Percentiles rank a stretch among this genome's conserved stretches.
phyloP scores from a whole-genome alignment of 352 stramenopile species.

The Elongisporangium undulatum region DNA sequence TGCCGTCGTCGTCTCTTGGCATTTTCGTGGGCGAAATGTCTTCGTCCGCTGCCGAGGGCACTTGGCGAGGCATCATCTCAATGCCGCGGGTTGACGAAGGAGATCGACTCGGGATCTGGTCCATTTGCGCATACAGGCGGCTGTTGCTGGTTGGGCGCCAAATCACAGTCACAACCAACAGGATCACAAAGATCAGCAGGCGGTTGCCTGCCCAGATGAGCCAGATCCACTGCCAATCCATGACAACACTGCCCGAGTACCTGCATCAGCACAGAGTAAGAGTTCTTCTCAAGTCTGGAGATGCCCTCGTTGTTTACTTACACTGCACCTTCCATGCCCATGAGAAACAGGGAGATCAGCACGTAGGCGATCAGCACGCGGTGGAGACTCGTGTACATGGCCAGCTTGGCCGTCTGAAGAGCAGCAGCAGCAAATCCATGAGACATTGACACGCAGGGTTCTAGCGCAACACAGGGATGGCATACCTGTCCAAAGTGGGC shows the following conservation, averaged over 20 bases:
- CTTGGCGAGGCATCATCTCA: conserved; percentile 45
- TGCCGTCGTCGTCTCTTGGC: background rate
- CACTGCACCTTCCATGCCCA: conserved; percentile 69
- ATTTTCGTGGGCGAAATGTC: conserved; percentile 5
- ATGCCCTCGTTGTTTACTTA: conserved; percentile 32
- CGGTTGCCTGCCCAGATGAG: conserved; percentile 74
- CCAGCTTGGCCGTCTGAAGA: conserved; percentile 58
- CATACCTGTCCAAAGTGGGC: conserved; percentile 66
- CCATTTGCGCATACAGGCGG: conserved; percentile 68
- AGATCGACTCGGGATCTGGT: conserved; percentile 67
- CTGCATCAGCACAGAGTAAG: conserved; percentile 15
- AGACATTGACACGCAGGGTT: background rate
- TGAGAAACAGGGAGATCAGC: conserved; percentile 66
- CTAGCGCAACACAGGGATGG: background rate
- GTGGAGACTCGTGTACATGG: conserved; percentile 67
- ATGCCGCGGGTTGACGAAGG: conserved; percentile 39
- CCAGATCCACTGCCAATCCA: conserved; percentile 76
- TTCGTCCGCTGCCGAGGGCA: conserved; percentile 48
- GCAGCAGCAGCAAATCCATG: background rate
- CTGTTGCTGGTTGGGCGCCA: conserved; percentile 71
- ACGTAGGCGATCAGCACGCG: conserved; percentile 60
- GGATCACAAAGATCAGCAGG: conserved; percentile 60
- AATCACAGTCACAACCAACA: conserved; percentile 64
- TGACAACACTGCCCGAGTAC: conserved; percentile 56
- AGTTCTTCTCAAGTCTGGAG: background rate